phyloP scores from a whole-genome alignment of 305 asterid genomes.

The Ilex paraguariensis region DNA sequence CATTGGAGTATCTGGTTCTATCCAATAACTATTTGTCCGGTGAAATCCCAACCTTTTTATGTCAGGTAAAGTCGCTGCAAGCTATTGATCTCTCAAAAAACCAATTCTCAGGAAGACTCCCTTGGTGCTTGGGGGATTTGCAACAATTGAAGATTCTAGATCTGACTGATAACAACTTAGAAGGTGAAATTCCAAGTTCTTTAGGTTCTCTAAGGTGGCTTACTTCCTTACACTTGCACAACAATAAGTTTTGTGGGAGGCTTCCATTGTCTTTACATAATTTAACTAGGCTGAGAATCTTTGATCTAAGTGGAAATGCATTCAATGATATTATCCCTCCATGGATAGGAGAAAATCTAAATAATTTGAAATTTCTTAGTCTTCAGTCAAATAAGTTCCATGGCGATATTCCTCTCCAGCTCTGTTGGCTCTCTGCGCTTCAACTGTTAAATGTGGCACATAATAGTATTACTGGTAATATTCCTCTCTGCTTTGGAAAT shows the following conservation, averaged over 20 bases:
- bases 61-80: slow-evolving; percentile 5
- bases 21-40: slow-evolving; percentile 16
- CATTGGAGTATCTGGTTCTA: not conserved
- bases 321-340: slow-evolving; percentile 17
- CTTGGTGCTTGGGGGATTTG: slow-evolving; percentile 12
- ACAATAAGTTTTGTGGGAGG: slow-evolving; percentile 14
- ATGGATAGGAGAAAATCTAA: slow-evolving; percentile 26
- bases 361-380: slow-evolving; percentile 13
- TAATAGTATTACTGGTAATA: slow-evolving; percentile 15
- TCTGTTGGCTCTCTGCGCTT: slow-evolving; percentile 19
- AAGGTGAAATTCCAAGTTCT: slow-evolving; percentile 24
- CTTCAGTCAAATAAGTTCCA: slow-evolving; percentile 17
- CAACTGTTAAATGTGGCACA: slow-evolving; percentile 22
- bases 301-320: slow-evolving; percentile 31
- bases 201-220: slow-evolving; percentile 14
- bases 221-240: not conserved
- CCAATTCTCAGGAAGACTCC: slow-evolving; percentile 19
- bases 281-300: slow-evolving; percentile 13
- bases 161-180: slow-evolving; percentile 12
- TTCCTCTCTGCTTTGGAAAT: slow-evolving; percentile 5
- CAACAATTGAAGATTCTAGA: not conserved
- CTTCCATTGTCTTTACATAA: slow-evolving; percentile 20
- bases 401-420: slow-evolving; percentile 18
- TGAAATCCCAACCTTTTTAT: slow-evolving; percentile 11
- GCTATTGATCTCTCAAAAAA: slow-evolving; percentile 14